A percentile compares a stretch with the other conserved stretches of the same genome.
Evolutionary conservation across 306 rosid species (phyloP).

Genomic region (Cucumis melo): DNA sequence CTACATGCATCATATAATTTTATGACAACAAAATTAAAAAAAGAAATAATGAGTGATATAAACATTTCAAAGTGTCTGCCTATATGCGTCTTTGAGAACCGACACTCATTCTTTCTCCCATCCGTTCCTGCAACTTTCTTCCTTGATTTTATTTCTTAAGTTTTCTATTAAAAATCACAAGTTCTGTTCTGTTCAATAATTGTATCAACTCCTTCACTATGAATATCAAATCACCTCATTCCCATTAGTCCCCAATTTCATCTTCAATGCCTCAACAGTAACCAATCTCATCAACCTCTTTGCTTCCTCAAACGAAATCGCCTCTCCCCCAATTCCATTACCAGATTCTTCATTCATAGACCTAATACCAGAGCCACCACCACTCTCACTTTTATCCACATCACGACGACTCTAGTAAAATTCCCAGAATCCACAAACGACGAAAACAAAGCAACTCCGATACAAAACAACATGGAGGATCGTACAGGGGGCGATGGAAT

Average conservation of each 20-base stretch:
- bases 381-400: too few relatives aligned
- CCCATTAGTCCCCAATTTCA: conserved; percentile 53
- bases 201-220: too few relatives aligned
- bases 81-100: too few relatives aligned
- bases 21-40: too few relatives aligned
- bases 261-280: conserved; percentile 66
- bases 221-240: conserved; percentile 55
- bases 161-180: too few relatives aligned
- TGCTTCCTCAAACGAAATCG: conserved; percentile 48
- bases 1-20: too few relatives aligned
- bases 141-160: too few relatives aligned
- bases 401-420: background rate
- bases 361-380: background rate
- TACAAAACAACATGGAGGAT: background rate
- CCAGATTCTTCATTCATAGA: background rate
- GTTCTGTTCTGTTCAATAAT: too few relatives aligned
- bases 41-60: too few relatives aligned
- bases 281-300: conserved; percentile 89
- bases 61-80: too few relatives aligned
- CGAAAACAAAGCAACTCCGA: background rate
- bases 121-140: too few relatives aligned
- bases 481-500: background rate
- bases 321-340: conserved; percentile 11
- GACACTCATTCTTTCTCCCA: too few relatives aligned
- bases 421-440: background rate